Evolutionary conservation across 1,284 basidiomycete genomes (phyloP), one percentile per base, ranked within the genome.

Genomic region (Cystobasidiaceae sp.): DNA sequence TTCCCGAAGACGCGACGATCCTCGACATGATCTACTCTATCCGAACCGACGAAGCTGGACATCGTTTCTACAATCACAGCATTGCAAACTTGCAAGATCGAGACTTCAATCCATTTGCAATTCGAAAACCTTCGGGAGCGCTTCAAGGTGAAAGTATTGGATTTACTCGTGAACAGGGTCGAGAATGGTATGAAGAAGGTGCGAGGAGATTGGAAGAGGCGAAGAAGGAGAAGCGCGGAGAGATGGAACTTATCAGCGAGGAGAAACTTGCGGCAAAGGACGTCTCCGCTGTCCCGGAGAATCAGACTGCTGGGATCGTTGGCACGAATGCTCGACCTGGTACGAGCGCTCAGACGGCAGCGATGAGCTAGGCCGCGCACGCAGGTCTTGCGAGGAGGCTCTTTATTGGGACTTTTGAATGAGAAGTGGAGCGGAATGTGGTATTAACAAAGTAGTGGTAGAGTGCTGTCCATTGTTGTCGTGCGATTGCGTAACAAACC

Each of bases 1-100:
- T 71, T 83, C 83, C 84, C 75, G 77, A 41, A 78, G 81, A 87
- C 71, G 87, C 92, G 0, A 90, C 84, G 72, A 79, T 97, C 67
- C 80, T 90, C 25, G 93, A 97, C 73, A 88, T 97, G 50, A 81
- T 97, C 63, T 87, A 89, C 71, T 91, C 90, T 15, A 89, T 98
- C 19, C 83, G 89, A 58, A 91, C 90, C 13, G 94, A 98, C 77
- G 94, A 97, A 76, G 85, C 87, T 2, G 91, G 89, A 0, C 93
- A 97, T 74, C 82, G 93, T n/a, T 64, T 63, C 21, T 70, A 71
- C 27, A 76, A 96, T 77, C 92, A 96, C 78, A 90, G 87, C 66
- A 80, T 96, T 23, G 92, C 91, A 9, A 92, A 91, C 76, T 80
- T 97, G 52, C 80, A 90, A 70, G 77, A 81, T 45, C 84, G 82